phyloP scores from a whole-genome alignment of 2,329 filamentous ascomycete genomes.

The Botryotinia convoluta region DNA sequence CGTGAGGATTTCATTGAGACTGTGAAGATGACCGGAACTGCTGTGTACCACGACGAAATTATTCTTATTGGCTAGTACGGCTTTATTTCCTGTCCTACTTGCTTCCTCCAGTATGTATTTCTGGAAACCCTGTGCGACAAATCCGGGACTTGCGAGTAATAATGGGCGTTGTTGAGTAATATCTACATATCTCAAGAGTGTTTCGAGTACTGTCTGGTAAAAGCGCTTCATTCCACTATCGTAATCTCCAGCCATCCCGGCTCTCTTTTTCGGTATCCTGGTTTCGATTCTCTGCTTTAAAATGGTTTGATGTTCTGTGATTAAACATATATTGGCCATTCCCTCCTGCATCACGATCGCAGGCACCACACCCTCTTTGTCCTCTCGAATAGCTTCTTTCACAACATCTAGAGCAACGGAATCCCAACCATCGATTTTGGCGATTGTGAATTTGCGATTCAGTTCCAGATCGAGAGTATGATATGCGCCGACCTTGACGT shows the following conservation, averaged over 20 bases:
- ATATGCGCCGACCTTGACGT: constrained; percentile 64
- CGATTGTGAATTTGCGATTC: constrained; percentile 80
- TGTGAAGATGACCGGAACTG: constrained; percentile 81
- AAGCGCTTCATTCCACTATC: constrained; percentile 73
- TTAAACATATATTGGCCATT: constrained; percentile 76
- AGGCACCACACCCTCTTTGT: constrained; percentile 77
- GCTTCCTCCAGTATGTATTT: constrained; percentile 68
- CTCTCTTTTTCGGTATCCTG: constrained; percentile 64
- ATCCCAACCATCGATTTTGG: constrained; percentile 87
- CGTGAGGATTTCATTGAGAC: constrained; percentile 81
- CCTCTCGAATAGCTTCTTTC: constrained; percentile 73
- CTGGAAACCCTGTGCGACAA: constrained; percentile 77
- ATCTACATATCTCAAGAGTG: constrained; percentile 75
- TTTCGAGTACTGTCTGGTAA: constrained; percentile 73
- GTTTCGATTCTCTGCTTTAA: constrained; percentile 68
- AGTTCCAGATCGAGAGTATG: constrained; percentile 83
- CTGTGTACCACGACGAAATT: constrained; percentile 75
- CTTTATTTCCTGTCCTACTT: constrained; percentile 61
- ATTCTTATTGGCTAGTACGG: constrained; percentile 60
- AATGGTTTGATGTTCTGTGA: constrained; percentile 77
- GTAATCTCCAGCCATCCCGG: constrained; percentile 59
- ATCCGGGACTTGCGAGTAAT: constrained; percentile 85
- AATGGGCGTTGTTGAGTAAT: constrained; percentile 68
- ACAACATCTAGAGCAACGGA: constrained; percentile 78
- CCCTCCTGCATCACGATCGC: constrained; percentile 94